These are phyloP conservation scores for Thraustochytrium sp. DNA, from an alignment of 352 stramenopile species.

Conservation along the genomic window DNA sequence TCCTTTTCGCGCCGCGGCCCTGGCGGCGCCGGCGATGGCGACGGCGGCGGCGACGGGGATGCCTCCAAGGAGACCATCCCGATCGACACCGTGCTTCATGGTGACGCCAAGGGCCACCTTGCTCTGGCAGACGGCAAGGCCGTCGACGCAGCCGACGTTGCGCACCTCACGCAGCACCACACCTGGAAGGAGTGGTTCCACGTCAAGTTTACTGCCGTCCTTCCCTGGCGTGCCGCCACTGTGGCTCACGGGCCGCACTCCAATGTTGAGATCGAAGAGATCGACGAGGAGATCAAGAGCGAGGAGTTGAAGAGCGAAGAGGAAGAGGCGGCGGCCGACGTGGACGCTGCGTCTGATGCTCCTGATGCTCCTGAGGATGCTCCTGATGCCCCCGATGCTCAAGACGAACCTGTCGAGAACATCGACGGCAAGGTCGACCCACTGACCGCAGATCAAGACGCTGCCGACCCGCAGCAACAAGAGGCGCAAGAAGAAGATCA, in stretches of 20 bases:
- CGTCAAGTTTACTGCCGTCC: constrained; percentile 6
- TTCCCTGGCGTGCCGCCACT: neutral
- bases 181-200: constrained; percentile 8
- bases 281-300: neutral
- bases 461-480: too few species aligned
- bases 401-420: too few species aligned
- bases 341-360: neutral
- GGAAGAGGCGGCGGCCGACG: neutral
- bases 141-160: neutral
- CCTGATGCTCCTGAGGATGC: neutral
- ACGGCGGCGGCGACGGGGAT: neutral
- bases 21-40: neutral
- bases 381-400: neutral
- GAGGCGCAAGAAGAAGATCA: too few species aligned
- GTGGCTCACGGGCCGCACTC: neutral
- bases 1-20: neutral
- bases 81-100: neutral
- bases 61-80: neutral
- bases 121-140: neutral
- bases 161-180: neutral
- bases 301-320: neutral
- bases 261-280: neutral
- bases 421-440: too few species aligned
- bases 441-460: too few species aligned
- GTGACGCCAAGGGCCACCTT: neutral